These are phyloP conservation scores for Trypethelium eluteriae DNA, from an alignment of 495 filamentous ascomycete genomes.

Conservation along the genomic window DNA sequence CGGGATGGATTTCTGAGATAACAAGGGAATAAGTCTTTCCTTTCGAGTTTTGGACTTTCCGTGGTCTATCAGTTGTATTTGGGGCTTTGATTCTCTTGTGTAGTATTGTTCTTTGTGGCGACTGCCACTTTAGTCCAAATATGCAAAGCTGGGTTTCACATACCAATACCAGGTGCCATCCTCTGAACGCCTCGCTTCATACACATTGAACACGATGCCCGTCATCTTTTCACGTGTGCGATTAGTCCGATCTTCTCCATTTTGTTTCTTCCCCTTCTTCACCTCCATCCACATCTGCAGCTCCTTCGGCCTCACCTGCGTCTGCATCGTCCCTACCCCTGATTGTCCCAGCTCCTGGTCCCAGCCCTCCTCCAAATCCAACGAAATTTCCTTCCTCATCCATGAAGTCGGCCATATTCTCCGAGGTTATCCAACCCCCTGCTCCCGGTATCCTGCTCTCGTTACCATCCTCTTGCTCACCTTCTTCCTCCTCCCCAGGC, in stretches of 20 bases:
- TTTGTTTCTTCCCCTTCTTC: slow-evolving; percentile 46
- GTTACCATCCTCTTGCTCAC: slow-evolving; percentile 38
- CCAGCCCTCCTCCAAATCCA: slow-evolving; percentile 37
- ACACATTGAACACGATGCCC: slow-evolving; percentile 31
- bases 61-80: neutral
- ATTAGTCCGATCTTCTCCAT: slow-evolving; percentile 54
- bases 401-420: slow-evolving; percentile 79
- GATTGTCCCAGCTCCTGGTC: slow-evolving; percentile 52
- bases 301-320: slow-evolving; percentile 26
- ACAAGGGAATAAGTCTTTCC: slow-evolving; percentile 15
- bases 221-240: slow-evolving; percentile 10
- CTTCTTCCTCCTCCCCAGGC: slow-evolving; percentile 45
- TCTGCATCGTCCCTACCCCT: slow-evolving; percentile 41
- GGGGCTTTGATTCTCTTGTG: neutral
- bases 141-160: neutral
- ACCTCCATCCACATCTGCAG: slow-evolving; percentile 28
- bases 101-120: neutral
- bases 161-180: slow-evolving; percentile 38
- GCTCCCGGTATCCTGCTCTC: slow-evolving; percentile 66
- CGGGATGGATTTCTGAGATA: slow-evolving; percentile 40
- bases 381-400: slow-evolving; percentile 59
- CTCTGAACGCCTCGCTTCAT: slow-evolving; percentile 33
- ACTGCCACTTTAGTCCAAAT: neutral
- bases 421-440: slow-evolving; percentile 91
- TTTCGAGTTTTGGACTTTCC: neutral